Evolutionary conservation across 805 yeast genomes (phyloP).

Genomic region (Tetrapisispora pingtungensis): DNA sequence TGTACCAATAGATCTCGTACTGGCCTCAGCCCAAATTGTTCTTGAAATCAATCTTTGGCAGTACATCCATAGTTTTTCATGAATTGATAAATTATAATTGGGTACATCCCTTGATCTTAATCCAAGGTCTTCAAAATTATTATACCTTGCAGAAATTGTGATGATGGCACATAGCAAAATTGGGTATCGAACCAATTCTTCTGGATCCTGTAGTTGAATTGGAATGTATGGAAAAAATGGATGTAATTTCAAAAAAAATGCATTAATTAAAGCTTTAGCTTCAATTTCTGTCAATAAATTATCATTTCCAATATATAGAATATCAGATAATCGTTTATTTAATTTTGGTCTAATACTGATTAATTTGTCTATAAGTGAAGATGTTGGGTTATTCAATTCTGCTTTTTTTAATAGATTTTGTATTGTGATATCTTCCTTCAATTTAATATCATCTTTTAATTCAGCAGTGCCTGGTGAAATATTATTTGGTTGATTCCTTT

Average conservation of each 20-base stretch:
- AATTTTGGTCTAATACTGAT: slow-evolving; percentile 28
- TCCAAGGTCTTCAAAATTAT: slow-evolving; percentile 36
- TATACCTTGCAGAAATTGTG: slow-evolving; percentile 73
- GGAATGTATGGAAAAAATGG: slow-evolving; percentile 90
- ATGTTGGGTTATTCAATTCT: neutral
- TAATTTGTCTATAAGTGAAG: slow-evolving; percentile 25
- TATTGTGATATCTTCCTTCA: slow-evolving; percentile 10
- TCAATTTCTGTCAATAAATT: slow-evolving; percentile 53
- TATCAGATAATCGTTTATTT: slow-evolving; percentile 38
- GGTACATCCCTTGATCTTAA: slow-evolving; percentile 28
- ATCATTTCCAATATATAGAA: slow-evolving; percentile 46
- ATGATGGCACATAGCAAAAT: slow-evolving; percentile 70
- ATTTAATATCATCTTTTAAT: neutral
- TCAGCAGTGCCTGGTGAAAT: neutral
- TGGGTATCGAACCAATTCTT: slow-evolving; percentile 66
- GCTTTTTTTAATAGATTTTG: slow-evolving; percentile 18
- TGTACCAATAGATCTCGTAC: slow-evolving; percentile 78
- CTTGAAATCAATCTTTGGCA: slow-evolving; percentile 74
- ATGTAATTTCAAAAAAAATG: slow-evolving; percentile 70
- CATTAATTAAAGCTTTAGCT: slow-evolving; percentile 45
- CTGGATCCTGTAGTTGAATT: slow-evolving; percentile 53
- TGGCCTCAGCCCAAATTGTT: slow-evolving; percentile 91
- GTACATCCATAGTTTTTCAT: slow-evolving; percentile 73
- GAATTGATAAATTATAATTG: slow-evolving; percentile 48
- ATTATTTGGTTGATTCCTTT: neutral